Base-by-base conservation (phyloP, 305 asterid genomes). In the Striga hermonthica region DNA sequence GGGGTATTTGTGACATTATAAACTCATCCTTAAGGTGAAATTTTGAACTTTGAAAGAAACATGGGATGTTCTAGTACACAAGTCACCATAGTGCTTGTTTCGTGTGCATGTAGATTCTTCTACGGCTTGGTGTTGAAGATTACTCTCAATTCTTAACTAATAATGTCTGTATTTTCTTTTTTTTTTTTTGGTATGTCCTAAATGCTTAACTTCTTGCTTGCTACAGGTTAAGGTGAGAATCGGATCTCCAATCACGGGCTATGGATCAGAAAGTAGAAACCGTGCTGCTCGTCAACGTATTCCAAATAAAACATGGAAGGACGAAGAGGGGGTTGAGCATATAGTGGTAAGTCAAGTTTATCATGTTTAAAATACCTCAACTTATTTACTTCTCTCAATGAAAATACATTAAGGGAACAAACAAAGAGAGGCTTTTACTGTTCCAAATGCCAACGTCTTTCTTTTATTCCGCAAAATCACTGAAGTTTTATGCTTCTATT, bases 201-300 rank as follows among this genome's bases (percentile, higher is more conserved):
- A 54, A 54, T 54, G 37, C 6, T 54, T 28, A 13, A 3, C 53
- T 47, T 66, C 6, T 66, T 73, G 72, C 68, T 57, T 68, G 36
- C 56, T 52, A 74, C 81, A 91, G 96, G 97, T 87, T 56, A 81
- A 80, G 80, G 97, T 83, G 50, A 83, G 96, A 74, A 84, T 92
- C 12, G 97, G 97, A 62, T 75, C 95, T 57, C 97, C 97, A 41
- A 76, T 89, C 64, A 92, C 92, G 5, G 96, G 97, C 43, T 92
- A 89, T 40, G 98, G 97, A 56, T 83, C 95, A 59, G 98, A 89
- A 68, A 89, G 96, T 66, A 82, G 87, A 76, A 89, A 89, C 74
- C 96, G 98, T 38, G 95, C 98, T 48, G 97, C 95, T 57, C 97
- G 98, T 57, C 97, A 89, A 74, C 97, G 93, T 60, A 75, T 91